Evolutionary conservation across 495 filamentous ascomycete species (phyloP).

Genomic region (Articulospora tetracladia): DNA sequence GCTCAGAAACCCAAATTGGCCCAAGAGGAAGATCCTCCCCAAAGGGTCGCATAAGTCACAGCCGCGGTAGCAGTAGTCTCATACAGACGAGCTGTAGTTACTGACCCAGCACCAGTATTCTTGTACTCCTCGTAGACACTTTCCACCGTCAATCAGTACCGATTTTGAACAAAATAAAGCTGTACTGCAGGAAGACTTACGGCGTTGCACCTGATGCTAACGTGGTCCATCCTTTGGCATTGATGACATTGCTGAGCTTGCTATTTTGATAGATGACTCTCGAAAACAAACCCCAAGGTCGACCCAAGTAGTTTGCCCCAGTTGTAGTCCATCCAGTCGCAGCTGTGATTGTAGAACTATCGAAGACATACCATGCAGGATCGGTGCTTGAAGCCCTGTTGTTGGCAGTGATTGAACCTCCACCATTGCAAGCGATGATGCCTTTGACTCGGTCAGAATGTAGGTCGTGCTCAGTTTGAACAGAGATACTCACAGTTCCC

Average conservation of each 20-base stretch:
- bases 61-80: conserved; percentile 3
- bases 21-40: not conserved
- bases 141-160: conserved; percentile 20
- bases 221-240: conserved; percentile 51
- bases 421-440: conserved; percentile 46
- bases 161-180: not conserved
- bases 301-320: conserved; percentile 56
- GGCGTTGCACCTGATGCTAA: conserved; percentile 6
- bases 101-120: conserved; percentile 1
- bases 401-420: conserved; percentile 55
- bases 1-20: no score
- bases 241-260: conserved; percentile 48
- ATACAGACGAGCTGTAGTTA: conserved; percentile 1
- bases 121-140: conserved; percentile 2
- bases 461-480: no score
- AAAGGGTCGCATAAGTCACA: not conserved
- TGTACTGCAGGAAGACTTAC: not conserved
- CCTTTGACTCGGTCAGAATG: no score
- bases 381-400: conserved; percentile 46
- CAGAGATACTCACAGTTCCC: no score
- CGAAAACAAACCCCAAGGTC: conserved; percentile 61
- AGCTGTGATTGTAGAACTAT: conserved; percentile 37
- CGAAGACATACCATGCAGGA: conserved; percentile 56
- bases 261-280: conserved; percentile 59
- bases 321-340: conserved; percentile 27